phyloP scores from a whole-genome alignment of 2,329 filamentous ascomycete species.

The Phaeosphaeriaceae sp. region DNA sequence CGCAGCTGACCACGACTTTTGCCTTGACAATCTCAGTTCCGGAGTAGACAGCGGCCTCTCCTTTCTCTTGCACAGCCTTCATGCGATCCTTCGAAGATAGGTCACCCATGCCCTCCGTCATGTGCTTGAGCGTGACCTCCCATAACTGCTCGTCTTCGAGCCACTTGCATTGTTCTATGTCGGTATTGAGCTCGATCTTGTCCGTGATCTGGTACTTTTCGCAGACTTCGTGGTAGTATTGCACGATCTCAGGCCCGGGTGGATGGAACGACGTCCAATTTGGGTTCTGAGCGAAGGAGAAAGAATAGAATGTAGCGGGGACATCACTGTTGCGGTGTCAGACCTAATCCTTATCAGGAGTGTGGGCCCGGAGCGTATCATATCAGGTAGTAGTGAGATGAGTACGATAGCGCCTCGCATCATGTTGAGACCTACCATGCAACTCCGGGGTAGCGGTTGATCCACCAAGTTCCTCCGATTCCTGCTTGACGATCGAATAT shows the following conservation, averaged over 20 bases:
- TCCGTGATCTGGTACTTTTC: constrained; percentile 60
- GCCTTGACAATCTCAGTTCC: constrained; percentile 60
- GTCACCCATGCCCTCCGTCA: constrained; percentile 63
- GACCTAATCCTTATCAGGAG: not conserved
- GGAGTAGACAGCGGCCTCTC: constrained; percentile 56
- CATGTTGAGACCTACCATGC: constrained; percentile 30
- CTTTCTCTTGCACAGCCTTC: constrained; percentile 53
- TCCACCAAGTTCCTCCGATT: constrained; percentile 70
- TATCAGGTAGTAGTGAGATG: not conserved
- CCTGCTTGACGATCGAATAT: constrained; percentile 66
- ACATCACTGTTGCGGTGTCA: constrained; percentile 45
- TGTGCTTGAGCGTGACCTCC: constrained; percentile 60
- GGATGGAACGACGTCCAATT: constrained; percentile 60
- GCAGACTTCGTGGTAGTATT: constrained; percentile 62
- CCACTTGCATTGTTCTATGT: constrained; percentile 61
- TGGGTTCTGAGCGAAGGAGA: constrained; percentile 62
- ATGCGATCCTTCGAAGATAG: constrained; percentile 57
- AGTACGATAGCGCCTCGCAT: not conserved
- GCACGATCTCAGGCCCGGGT: constrained; percentile 57
- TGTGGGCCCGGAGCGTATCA: not conserved
- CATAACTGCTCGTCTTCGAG: constrained; percentile 61
- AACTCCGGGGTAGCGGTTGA: constrained; percentile 64
- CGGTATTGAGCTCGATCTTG: constrained; percentile 66
- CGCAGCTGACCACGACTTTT: constrained; percentile 62
- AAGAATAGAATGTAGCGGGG: constrained; percentile 63